Evolutionary conservation across 805 yeast species (phyloP).

Genomic region (Wickerhamiella azymoides): DNA sequence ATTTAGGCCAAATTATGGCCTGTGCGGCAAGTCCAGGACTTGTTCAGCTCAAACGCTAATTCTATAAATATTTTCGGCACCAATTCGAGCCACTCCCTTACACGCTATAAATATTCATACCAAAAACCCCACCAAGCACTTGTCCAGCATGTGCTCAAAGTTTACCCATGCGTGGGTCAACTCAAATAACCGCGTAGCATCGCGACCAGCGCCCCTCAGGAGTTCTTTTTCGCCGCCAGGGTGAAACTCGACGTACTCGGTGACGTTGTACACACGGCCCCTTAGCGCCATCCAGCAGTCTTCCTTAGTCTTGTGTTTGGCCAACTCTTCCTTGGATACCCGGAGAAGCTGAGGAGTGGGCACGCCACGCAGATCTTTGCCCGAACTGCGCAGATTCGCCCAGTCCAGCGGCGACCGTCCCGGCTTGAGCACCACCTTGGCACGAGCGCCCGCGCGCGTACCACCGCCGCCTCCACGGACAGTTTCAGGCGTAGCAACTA

Average conservation of each 20-base stretch:
- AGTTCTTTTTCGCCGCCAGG: constrained; percentile 85
- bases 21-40: no score
- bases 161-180: constrained; percentile 67
- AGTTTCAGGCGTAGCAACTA: no score
- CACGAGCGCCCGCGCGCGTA: constrained; percentile 20
- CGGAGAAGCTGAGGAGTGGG: constrained; percentile 18
- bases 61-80: not conserved
- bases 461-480: constrained; percentile 6
- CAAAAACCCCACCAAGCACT: constrained; percentile 57
- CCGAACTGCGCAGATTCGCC: constrained; percentile 46
- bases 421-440: constrained; percentile 53
- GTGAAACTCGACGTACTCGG: constrained; percentile 71
- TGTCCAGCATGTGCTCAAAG: constrained; percentile 64
- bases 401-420: constrained; percentile 83
- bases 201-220: constrained; percentile 67
- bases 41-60: no score
- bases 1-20: no score
- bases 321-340: constrained; percentile 40
- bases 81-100: no score
- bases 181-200: constrained; percentile 64
- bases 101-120: no score
- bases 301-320: constrained; percentile 39
- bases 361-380: constrained; percentile 31
- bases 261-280: constrained; percentile 74
- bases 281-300: constrained; percentile 81